Evolutionary conservation across 495 filamentous ascomycete species (phyloP).

Genomic region (Aeminium ludgeri): DNA sequence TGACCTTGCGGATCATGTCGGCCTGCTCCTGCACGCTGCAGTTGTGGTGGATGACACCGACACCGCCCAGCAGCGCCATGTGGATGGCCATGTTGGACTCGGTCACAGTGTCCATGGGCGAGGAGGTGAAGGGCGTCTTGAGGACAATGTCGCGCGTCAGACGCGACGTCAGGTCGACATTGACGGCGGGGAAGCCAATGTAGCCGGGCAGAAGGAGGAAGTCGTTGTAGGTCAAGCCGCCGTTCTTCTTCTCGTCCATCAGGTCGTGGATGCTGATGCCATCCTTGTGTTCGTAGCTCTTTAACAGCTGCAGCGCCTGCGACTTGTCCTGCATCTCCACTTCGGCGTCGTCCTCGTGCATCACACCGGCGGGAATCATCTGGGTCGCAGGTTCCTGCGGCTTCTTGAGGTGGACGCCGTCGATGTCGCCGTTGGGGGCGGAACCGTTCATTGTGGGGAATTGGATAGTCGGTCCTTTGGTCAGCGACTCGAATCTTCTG

Average conservation of each 20-base stretch:
- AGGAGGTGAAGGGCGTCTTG: conserved; percentile 89
- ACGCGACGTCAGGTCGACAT: conserved; percentile 73
- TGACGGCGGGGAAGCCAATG: conserved; percentile 75
- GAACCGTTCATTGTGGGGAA: conserved; percentile 6
- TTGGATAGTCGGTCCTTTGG: neutral
- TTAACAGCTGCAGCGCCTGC: conserved; percentile 60
- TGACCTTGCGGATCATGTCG: conserved; percentile 98
- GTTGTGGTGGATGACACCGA: conserved; percentile 98
- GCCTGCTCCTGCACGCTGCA: conserved; percentile 88
- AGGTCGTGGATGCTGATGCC: conserved; percentile 70
- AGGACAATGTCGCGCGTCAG: conserved; percentile 86
- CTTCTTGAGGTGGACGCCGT: conserved; percentile 17
- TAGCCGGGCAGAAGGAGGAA: conserved; percentile 52
- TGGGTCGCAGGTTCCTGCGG: conserved; percentile 9
- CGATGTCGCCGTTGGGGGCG: conserved; percentile 2
- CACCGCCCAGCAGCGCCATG: conserved; percentile 90
- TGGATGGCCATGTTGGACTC: conserved; percentile 98
- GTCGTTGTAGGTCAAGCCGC: conserved; percentile 77
- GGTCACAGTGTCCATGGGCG: conserved; percentile 98
- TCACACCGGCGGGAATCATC: neutral
- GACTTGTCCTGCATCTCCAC: conserved; percentile 32
- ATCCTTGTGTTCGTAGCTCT: conserved; percentile 59
- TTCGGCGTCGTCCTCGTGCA: conserved; percentile 34
- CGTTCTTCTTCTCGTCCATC: conserved; percentile 69
- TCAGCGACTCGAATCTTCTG: neutral